Evolutionary conservation across 768 basidiomycete species (phyloP), one percentile per base, ranked within the genome.

Genomic region (Macrolepiota dolichaula): DNA sequence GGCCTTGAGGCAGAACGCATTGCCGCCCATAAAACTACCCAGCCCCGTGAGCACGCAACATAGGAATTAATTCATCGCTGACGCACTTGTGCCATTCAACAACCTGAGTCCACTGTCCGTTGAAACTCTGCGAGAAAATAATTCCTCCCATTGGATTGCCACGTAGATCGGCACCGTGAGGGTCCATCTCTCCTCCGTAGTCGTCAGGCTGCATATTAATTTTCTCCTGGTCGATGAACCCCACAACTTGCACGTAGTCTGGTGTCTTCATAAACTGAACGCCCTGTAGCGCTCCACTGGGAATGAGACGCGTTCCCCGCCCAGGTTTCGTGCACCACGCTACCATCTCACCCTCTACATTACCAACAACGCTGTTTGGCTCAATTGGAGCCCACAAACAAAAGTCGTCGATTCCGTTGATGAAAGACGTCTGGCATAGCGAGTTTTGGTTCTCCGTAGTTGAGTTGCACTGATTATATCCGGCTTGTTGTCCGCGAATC

Each of bases 161-260:
- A 17, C 61, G 24, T 50, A 69, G 55, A 69, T 91, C 89, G 57
- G 88, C 88, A 42, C 90, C 89, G 62, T 88, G 86, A 12, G 88
- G 84, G 70, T 92, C 87, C 64, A 91, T 82, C 72, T 93, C 92
- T 52, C 92, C 92, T 62, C 92, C 92, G 36, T 69, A 81, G 66
- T 94, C 92, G 5, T 63, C 72, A 0, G 71, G 24, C 2, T 72
- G 62, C 49, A 93, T 69, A 72, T 90, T 79, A 65, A 94, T 73
- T 56, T 71, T 65, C 4, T 75, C 77, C 74, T 94, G 91, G 46
- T 62, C 53, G 64, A 88, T 76, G 72, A 79, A 85, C 6, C 89
- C 91, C 25, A 81, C 79, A 61, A 90, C 77, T 68, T 87, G 85
- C 27, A 86, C 68, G 64, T 90, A 90, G 59, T 82, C 79, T 0